Evolutionary conservation across 257 asterid species (phyloP).

Genomic region (Anisodus tanguticus): DNA sequence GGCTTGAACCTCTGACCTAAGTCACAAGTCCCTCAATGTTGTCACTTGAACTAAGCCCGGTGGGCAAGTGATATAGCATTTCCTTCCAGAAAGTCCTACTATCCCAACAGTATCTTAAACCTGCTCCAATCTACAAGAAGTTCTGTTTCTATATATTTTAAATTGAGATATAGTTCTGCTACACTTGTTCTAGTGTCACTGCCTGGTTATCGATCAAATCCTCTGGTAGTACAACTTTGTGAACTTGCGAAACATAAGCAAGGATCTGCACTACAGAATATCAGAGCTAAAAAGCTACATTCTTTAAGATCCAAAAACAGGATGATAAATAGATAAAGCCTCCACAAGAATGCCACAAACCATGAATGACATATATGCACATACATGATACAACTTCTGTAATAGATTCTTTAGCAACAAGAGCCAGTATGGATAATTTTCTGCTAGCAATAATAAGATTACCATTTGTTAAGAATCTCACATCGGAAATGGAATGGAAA

Average conservation of each 20-base stretch:
- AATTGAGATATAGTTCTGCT: conserved; percentile 24
- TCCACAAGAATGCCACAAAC: background rate
- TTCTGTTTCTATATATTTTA: background rate
- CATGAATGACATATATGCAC: background rate
- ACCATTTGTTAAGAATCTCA: background rate
- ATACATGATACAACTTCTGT: background rate
- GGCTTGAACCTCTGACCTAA: too few relatives aligned
- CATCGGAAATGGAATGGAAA: too few relatives aligned
- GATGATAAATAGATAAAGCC: background rate
- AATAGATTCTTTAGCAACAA: background rate
- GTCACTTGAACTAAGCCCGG: too few relatives aligned
- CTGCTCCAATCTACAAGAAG: background rate
- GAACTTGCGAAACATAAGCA: conserved; percentile 96
- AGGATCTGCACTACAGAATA: conserved; percentile 65
- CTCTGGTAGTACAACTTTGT: conserved; percentile 81
- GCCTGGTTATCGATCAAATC: conserved; percentile 69
- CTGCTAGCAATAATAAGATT: background rate
- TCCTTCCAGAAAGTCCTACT: too few relatives aligned
- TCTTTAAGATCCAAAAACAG: background rate
- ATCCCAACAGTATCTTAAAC: background rate
- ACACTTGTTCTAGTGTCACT: conserved; percentile 81
- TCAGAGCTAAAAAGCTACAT: background rate
- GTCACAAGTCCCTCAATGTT: too few relatives aligned
- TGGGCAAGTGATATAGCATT: too few relatives aligned
- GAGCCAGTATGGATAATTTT: background rate